Conservation (phyloP, 148 eudicot species). For the Rhododendron kiyosumense region DNA sequence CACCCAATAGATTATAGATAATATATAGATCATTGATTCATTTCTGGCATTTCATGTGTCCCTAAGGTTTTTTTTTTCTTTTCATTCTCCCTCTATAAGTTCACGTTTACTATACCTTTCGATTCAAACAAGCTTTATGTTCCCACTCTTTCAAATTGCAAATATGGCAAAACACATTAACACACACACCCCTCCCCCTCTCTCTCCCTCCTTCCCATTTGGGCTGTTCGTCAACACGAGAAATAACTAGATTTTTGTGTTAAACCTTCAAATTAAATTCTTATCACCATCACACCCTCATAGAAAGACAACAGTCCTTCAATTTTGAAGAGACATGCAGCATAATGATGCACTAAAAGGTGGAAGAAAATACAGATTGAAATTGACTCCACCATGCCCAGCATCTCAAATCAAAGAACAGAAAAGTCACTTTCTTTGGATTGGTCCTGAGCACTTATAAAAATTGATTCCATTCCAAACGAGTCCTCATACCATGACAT, state of each 20-base stretch:
- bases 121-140: too few relatives aligned
- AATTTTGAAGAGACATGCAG: not conserved
- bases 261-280: not conserved
- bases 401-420: not conserved
- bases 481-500: not conserved
- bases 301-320: not conserved
- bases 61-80: too few relatives aligned
- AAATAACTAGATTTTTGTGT: not conserved
- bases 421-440: not conserved
- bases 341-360: too few relatives aligned
- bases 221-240: not conserved
- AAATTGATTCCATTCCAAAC: not conserved
- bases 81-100: too few relatives aligned
- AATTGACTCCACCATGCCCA: not conserved
- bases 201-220: too few relatives aligned
- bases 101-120: too few relatives aligned
- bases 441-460: not conserved
- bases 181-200: too few relatives aligned
- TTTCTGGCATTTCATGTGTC: too few relatives aligned
- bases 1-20: too few relatives aligned
- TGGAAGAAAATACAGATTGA: not conserved
- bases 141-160: too few relatives aligned
- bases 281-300: not conserved
- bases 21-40: too few relatives aligned
- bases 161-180: too few relatives aligned